These are phyloP conservation scores for Aspergillus novoparasiticus DNA, from an alignment of 2,329 filamentous ascomycete genomes.

Conservation along the genomic window DNA sequence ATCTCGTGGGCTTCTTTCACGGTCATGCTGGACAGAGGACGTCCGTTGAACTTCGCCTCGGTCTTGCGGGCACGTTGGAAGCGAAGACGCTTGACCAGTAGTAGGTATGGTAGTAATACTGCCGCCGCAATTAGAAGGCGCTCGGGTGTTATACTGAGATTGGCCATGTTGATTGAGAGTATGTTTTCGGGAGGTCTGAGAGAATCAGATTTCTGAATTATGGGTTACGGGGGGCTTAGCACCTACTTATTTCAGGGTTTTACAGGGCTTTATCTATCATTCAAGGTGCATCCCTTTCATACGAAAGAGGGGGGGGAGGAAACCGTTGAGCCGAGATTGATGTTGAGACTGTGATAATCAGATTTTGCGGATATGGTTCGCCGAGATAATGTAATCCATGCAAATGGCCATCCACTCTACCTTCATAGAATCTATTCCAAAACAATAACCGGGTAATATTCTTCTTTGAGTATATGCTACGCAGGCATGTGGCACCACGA, in stretches of 20 bases:
- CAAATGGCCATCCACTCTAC: background rate
- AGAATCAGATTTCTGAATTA: background rate
- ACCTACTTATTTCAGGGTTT: background rate
- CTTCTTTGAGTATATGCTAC: background rate
- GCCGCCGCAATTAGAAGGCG: background rate
- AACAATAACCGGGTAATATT: background rate
- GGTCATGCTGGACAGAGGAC: constrained; percentile 31
- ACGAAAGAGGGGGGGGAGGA: background rate
- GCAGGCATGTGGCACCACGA: background rate
- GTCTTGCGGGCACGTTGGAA: background rate
- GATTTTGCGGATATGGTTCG: no score
- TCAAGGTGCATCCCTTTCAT: background rate
- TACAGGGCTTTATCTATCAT: background rate
- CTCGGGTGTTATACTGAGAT: background rate
- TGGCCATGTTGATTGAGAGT: background rate
- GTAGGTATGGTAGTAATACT: background rate
- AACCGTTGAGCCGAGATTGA: background rate
- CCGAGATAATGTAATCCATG: constrained; percentile 5
- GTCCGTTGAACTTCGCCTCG: background rate
- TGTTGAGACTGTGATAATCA: background rate
- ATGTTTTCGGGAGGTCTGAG: background rate
- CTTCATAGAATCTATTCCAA: background rate
- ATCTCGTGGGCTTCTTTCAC: constrained; percentile 30
- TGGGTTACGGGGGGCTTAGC: background rate
- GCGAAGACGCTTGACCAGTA: background rate